Evolutionary conservation across 2,329 filamentous ascomycete genomes (phyloP), one percentile per base, ranked within the genome.

Genomic region (Botrytis paeoniae): DNA sequence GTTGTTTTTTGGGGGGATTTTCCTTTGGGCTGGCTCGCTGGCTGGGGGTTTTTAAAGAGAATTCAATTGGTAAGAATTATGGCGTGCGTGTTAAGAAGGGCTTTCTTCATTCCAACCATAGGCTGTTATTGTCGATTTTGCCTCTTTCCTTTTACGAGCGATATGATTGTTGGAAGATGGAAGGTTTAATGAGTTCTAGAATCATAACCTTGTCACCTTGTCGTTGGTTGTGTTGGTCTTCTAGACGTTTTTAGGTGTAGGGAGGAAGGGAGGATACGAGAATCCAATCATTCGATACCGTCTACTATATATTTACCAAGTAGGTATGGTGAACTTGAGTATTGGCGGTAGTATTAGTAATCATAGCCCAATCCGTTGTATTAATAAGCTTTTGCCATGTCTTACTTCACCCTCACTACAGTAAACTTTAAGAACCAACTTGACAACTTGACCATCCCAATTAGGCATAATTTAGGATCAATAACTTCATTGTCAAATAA

Each of bases 11-110:
- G 10, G 22, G 3, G 3, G 51, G 9, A n/a, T 45, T 63, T 43
- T 32, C 22, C 62, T 48, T 48, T 32, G 29, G 39, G 25, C 25
- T 41, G 37, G 45, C 20, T 48, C 45, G 45, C 8, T 48, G 45
- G 9, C 45, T 48, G 37, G 41, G 41, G 41, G 20, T 18, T 65
- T 29, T 14, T 9, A 25, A n/a, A 22, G 35, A 61, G 59, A 61
- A 57, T n/a, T 54, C 48, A n/a, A 54, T n/a, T 48, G 63, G 63
- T 48, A 48, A 65, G 63, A 43, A 65, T 65, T 18, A n/a, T 37
- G 43, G 43, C 62, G 62, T 35, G 48, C 12, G 25, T 25, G 12
- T 45, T 32, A 25, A 35, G 20, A 25, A 45, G 43, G 63, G 29
- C 48, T 54, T n/a, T 54, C 48, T 22, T 64, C 16, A 5, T 25